Conservation (phyloP, 345 rosid genomes). For the Clarkia xantiana region DNA sequence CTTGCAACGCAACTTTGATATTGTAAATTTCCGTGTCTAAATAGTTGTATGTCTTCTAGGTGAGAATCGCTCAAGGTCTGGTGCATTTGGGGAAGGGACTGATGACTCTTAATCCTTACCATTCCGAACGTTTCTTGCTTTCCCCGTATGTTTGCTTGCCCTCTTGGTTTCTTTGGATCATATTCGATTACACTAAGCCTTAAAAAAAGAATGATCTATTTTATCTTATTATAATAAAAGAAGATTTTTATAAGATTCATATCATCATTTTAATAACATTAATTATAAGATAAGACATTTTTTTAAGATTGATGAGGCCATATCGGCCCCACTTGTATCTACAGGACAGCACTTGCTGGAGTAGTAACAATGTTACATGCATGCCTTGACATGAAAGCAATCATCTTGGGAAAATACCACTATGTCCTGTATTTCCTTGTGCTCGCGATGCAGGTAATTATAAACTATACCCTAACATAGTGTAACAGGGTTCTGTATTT, state of each 20-base stretch:
- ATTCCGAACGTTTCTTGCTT: slow-evolving; percentile 75
- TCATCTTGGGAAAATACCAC: slow-evolving; percentile 76
- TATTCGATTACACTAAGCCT: too few species aligned
- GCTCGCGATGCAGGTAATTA: slow-evolving; percentile 84
- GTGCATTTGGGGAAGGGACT: slow-evolving; percentile 95
- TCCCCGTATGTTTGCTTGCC: slow-evolving; percentile 50
- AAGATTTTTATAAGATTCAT: too few species aligned
- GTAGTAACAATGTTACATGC: slow-evolving; percentile 65
- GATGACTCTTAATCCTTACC: slow-evolving; percentile 79
- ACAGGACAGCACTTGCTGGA: slow-evolving; percentile 87
- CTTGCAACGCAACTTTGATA: neutral
- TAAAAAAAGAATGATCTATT: too few species aligned
- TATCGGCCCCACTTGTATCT: neutral
- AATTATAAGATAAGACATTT: too few species aligned
- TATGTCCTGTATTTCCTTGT: slow-evolving; percentile 80
- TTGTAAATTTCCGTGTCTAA: neutral
- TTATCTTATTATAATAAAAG: too few species aligned
- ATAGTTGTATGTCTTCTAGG: slow-evolving; percentile 26
- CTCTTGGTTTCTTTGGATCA: too few species aligned
- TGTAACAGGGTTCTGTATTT: too few species aligned
- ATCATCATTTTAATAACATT: too few species aligned
- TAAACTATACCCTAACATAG: too few species aligned
- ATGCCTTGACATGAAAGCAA: slow-evolving; percentile 80
- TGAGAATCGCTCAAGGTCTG: slow-evolving; percentile 88
- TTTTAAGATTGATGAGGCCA: too few species aligned